phyloP scores from a whole-genome alignment of 108 stramenopile species.

The Skeletonema tropicum region DNA sequence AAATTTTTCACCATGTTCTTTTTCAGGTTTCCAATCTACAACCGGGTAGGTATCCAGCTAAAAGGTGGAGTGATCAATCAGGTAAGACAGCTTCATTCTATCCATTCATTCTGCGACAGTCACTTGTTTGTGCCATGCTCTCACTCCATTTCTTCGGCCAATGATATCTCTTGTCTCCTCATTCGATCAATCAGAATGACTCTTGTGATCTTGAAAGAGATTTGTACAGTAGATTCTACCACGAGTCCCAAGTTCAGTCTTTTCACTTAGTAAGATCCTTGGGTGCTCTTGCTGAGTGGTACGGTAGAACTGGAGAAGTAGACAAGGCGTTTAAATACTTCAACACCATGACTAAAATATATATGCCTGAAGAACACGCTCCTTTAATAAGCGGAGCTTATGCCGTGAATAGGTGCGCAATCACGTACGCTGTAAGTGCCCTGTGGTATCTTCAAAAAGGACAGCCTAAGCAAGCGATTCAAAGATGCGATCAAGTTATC shows the following conservation, averaged over 20 bases:
- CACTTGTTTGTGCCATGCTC: too few relatives aligned
- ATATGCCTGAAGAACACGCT: conserved; percentile 32
- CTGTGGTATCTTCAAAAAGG: conserved; percentile 33
- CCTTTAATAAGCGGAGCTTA: conserved; percentile 18
- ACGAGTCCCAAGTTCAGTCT: conserved; percentile 36
- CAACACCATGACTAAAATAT: conserved; percentile 10
- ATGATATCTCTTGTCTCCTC: too few relatives aligned
- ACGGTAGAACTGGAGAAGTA: conserved; percentile 4
- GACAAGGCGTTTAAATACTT: conserved; percentile 12
- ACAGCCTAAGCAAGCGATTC: conserved; percentile 30
- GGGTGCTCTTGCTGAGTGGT: conserved; percentile 13
- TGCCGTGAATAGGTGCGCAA: conserved; percentile 30
- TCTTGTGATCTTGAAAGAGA: conserved; percentile 33
- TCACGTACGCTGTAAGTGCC: conserved; percentile 22
- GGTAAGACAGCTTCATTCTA: too few relatives aligned
- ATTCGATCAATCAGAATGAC: conserved; percentile 35
- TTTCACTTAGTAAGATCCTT: conserved; percentile 30
- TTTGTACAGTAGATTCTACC: conserved; percentile 29
- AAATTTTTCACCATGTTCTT: not conserved
- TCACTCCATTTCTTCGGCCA: too few relatives aligned
- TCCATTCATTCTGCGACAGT: too few relatives aligned
- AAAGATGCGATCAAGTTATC: conserved; percentile 33
- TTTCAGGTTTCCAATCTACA: conserved; percentile 36
- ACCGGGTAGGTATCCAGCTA: conserved; percentile 20
- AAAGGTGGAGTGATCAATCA: conserved; percentile 42